These are phyloP conservation scores for Bullera alba DNA, from an alignment of 768 basidiomycete species.

Conservation along the genomic window DNA sequence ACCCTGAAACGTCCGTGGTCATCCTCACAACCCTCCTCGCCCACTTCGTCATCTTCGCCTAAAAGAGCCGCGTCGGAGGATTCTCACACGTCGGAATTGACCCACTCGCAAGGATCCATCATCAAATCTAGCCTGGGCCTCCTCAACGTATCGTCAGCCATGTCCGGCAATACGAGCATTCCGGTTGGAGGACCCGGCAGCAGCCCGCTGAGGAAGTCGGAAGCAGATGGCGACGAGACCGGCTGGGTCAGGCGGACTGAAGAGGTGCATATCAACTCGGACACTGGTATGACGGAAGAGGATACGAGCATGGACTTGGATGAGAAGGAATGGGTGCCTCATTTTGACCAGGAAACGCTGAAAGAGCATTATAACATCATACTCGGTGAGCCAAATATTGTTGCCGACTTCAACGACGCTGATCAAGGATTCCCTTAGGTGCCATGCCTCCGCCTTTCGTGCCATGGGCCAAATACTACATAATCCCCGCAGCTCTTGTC, in stretches of 20 bases:
- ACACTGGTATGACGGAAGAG: constrained; percentile 3
- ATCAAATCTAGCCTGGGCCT: background rate
- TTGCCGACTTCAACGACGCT: background rate
- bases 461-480: constrained; percentile 18
- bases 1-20: constrained; percentile 43
- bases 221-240: constrained; percentile 12
- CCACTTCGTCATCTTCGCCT: constrained; percentile 51
- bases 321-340: background rate
- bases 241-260: constrained; percentile 29
- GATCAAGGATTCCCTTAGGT: constrained; percentile 1
- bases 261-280: constrained; percentile 24
- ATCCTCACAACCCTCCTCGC: constrained; percentile 27
- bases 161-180: constrained; percentile 1
- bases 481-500: constrained; percentile 16
- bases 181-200: constrained; percentile 14
- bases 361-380: constrained; percentile 23
- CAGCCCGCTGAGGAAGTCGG: constrained; percentile 17
- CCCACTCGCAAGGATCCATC: constrained; percentile 11
- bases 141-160: constrained; percentile 1
- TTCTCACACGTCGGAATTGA: constrained; percentile 29
- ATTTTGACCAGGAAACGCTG: constrained; percentile 9
- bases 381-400: constrained; percentile 17
- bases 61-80: constrained; percentile 75
- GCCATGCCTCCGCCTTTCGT: constrained; percentile 21
- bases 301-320: constrained; percentile 4